Evolutionary conservation across 192 early-diverging fungal genomes (phyloP), one percentile per base, ranked within the genome.

Genomic region (Coemansia sp.): DNA sequence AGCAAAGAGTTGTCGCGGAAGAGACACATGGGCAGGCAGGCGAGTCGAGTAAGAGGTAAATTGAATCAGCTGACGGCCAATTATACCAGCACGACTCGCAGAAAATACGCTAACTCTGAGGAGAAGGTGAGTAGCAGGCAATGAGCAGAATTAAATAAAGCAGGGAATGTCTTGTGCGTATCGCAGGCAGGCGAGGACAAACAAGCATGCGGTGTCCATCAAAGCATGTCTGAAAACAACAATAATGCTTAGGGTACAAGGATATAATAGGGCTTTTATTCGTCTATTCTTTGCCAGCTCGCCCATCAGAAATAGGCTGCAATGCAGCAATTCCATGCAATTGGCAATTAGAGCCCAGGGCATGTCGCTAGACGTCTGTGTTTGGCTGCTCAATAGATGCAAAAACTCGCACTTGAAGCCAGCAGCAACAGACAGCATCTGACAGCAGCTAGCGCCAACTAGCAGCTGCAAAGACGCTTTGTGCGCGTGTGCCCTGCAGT

Each of bases 61-160:
- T 57, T 57, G 56, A 29, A 57, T 57, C 56, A 57, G 56, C 56
- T 57, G 56, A 57, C n/a, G 56, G 14, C 33, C 33, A 57, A 57
- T 57, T 57, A 36, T 36, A 11, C 56, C 18, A 16, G 33, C 29
- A 4, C 30, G n/a, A 32, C 32, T n/a, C 30, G 32, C 30, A 57
- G 28, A 12, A 2, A 16, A 57, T 57, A 32, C 18, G 30, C 31
- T 57, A 17, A 36, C 56, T 34, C 31, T 33, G 17, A 57, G 32
- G 11, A 36, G 14, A 42, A 59, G 34, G 34, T 20, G 36, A 3
- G 57, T 10, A 10, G 57, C 18, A 40, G 14, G 11, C 12, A 40
- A 36, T 14, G 57, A 6, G 22, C 34, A 11, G 20, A 38, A 59
- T 45, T 4, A 45, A 45, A 45, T 45, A 45, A 12, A 11, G 36